Evolutionary conservation across 2,329 filamentous ascomycete species (phyloP).

Genomic region (Davidsoniella virescens): DNA sequence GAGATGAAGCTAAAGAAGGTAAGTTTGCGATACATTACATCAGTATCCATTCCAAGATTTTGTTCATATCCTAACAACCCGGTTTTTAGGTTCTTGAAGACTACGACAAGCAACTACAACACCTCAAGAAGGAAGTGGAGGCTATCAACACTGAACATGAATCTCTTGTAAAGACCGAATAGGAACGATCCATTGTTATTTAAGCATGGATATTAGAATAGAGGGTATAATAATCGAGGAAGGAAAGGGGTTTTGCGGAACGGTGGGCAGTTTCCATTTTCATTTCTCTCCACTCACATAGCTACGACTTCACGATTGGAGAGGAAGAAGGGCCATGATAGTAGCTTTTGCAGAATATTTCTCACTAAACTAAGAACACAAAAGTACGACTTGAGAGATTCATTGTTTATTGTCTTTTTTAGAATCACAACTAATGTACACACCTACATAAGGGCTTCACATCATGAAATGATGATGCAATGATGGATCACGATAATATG

Average conservation of each 20-base stretch:
- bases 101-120: slow-evolving; percentile 64
- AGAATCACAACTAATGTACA: slow-evolving; percentile 10
- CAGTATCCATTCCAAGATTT: background rate
- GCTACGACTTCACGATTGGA: too few relatives aligned
- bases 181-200: background rate
- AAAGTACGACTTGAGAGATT: background rate
- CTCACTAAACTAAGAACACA: too few relatives aligned
- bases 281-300: too few relatives aligned
- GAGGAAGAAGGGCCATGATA: too few relatives aligned
- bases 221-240: background rate
- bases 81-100: slow-evolving; percentile 52
- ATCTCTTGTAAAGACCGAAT: slow-evolving; percentile 32
- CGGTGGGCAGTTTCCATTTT: background rate
- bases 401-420: background rate
- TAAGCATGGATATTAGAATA: background rate
- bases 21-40: slow-evolving; percentile 17
- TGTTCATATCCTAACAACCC: background rate
- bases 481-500: background rate
- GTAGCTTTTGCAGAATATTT: too few relatives aligned
- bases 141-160: slow-evolving; percentile 41
- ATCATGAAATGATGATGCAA: background rate
- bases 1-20: slow-evolving; percentile 62
- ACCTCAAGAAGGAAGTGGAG: slow-evolving; percentile 58
- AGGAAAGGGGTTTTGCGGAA: background rate
- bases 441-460: slow-evolving; percentile 1